Evolutionary conservation across 1,284 basidiomycete genomes (phyloP), one percentile per base, ranked within the genome.

Genomic region (Apiotrichum siamense): DNA sequence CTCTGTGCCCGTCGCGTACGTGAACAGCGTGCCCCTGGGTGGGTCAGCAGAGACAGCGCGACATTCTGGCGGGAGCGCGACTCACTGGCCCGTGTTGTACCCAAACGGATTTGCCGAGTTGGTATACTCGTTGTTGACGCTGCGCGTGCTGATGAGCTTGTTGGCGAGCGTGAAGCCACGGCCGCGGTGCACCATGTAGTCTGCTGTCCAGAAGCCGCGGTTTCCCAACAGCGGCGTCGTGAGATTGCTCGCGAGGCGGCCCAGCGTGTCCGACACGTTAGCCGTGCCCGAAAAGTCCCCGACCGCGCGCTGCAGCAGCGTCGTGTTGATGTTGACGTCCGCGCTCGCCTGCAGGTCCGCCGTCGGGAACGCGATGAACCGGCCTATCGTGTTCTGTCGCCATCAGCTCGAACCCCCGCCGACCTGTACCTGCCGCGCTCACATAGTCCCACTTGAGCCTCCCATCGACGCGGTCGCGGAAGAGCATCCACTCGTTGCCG

Each of bases 131-230:
- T 81, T 79, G 61, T 84, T 84, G 51, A 68, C 63, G 6, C 83
- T 84, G 45, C 84, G 74, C 4, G 70, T 77, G 4, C 83, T 84
- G 57, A 77, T 81, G 80, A 84, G 82, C 67, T 82, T 84, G 49
- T 85, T 69, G 0, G 82, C 81, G 9, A 81, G 77, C 15, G 83
- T 76, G 54, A 82, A 83, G 18, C 77, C 76, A 2, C 63, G 50
- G 7, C 82, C 81, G n/a, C 83, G 80, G 46, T 84, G 81, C 17
- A 50, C 83, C 81, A 85, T 83, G 61, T 84, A 85, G 61, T 86
- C 84, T 50, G 81, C 82, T 20, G 76, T 75, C 63, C 78, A 85
- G 66, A 86, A 86, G 76, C 81, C 80, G 29, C 78, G 76, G 60
- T 84, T 85, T 5, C 84, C 84, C 1, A 58, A 50, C 23, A 86